Base-by-base conservation (phyloP, 345 rosid genomes). In the Anacardium occidentale region DNA sequence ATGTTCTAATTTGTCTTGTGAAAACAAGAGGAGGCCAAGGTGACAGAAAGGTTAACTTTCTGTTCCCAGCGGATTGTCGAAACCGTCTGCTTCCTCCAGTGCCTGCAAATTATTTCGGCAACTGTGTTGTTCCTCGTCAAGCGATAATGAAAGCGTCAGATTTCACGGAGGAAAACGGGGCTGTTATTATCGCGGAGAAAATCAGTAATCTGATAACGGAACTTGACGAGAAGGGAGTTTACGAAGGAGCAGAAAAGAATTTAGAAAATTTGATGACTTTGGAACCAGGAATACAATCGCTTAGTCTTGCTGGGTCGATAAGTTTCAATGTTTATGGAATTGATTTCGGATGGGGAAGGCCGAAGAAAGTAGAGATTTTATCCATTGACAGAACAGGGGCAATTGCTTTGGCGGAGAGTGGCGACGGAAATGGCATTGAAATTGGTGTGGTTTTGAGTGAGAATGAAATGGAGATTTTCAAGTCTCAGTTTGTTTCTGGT, bases 21-120 rank as follows among this genome's bases (percentile, higher is more conserved):
- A 82, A 75, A 44, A 63, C 83, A 12, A 78, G 75, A 68, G 79
- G 80, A n/a, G 78, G 52, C 21, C 76, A 77, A 1, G 34, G 1
- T 7, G 25, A 66, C 3, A 74, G 58, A 42, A 47, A 4, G 9
- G 29, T 81, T 2, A 29, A 67, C 5, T 11, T 80, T 0, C 74
- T 51, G 20, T 83, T 84, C 34, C 29, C 83, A 0, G 81, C 79
- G 0, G 85, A 87, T 52, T 79, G 74, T 11, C 40, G 87, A 9
- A 25, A 68, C 10, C 80, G 82, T 2, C 14, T 87, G 20, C 71
- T 74, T 42, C 85, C 86, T 26, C 87, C 83, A 24, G 12, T 80
- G 3, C 82, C 86, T 2, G 55, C 64, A 0, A 82, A 85, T 51
- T 87, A 73, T 64, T 78, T 83, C 4, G 89, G 89, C 0, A 87